Evolutionary conservation across 495 filamentous ascomycete species (phyloP), one percentile per base, ranked within the genome.

Genomic region (Aspergillus sclerotioniger): DNA sequence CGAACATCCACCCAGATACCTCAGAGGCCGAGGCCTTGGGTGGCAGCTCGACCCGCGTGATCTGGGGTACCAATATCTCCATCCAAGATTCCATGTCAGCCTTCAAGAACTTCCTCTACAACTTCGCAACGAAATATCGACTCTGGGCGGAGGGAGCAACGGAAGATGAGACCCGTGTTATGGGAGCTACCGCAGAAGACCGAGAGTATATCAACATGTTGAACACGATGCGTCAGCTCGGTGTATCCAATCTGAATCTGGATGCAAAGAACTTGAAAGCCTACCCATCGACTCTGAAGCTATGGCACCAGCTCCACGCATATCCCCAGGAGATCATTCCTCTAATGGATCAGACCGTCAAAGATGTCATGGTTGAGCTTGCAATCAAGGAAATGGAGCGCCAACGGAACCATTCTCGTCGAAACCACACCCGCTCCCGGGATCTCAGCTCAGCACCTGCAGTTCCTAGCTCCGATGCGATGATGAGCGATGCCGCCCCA

Each of bases 21-120:
- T 96, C 92, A 1, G 94, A 99, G 68, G 92, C 91, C 0, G 88
- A 97, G 66, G 87, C 83, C 2, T 85, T 96, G 51, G 91, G 90
- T 44, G 91, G 92, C 9, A 82, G 79, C 58, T 89, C 87, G 39
- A 87, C 87, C 47, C 82, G 89, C 56, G 85, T 96, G 39, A 92
- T 99, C 57, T 99, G 95, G 95, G 94, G 95, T 67, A 98, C 94
- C 47, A 98, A 96, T 49, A 89, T 99, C 56, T 95, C 93, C 1
- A 87, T 98, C 43, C 85, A 88, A 53, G 92, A 99, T 69, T 90
- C 92, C 12, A 88, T 92, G 68, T 83, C 83, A 48, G 80, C 85
- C 0, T 95, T 96, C 80, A 91, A 92, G 58, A 91, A 93, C 56
- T 98, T 98, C 67, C 78, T 98, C 25, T 82, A 84, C 56, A 92